Base-by-base conservation (phyloP, 495 filamentous ascomycete genomes). In the Pseudoneurospora amorphoporcata region DNA sequence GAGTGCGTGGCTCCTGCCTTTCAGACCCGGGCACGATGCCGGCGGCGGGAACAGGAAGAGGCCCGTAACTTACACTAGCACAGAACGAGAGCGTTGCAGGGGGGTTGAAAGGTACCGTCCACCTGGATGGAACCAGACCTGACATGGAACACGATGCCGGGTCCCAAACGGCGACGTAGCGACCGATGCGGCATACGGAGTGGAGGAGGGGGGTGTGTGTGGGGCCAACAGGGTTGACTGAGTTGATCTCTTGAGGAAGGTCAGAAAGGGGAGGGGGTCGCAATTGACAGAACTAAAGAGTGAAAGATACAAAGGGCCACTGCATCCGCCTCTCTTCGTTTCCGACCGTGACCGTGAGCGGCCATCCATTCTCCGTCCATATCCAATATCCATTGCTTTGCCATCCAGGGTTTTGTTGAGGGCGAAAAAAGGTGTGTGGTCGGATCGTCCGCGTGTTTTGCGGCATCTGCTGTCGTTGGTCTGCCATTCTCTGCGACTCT, bases 11-110 rank as follows among this genome's bases (percentile, higher is more conserved):
- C 47, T 29, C 43, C 43, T 29, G 47, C 47, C 47, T 23, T 23
- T 58, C 9, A 58, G 42, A 45, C 12, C 37, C 58, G 43, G 43
- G 70, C 70, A 73, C 73, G 71, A 75, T 71, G 73, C 71, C 71
- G 71, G 71, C 70, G 73, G 70, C 70, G 68, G 73, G 70, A 72
- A 71, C 38, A 32, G 39, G 69, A 45, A 19, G 42, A 42, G 37
- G 47, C 9, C 47, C 23, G 47, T 58, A 58, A 58, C 19, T 58
- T 58, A 58, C 23, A 23, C 45, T 29, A 53, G 45, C 45, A 61
- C 53, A 61, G 53, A 61, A 8, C 53, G 23, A 61, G 47, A 47
- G 43, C 9, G 45, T 19, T 53, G 68, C 61, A 68, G n/a, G 39
- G 71, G 71, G 8, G 23, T 73, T n/a, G 38, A 37, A 71, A 38